Percentiles rank a stretch among this genome's conserved stretches.
Conservation (phyloP, 768 basidiomycete species). For the Amanita rubescens region DNA sequence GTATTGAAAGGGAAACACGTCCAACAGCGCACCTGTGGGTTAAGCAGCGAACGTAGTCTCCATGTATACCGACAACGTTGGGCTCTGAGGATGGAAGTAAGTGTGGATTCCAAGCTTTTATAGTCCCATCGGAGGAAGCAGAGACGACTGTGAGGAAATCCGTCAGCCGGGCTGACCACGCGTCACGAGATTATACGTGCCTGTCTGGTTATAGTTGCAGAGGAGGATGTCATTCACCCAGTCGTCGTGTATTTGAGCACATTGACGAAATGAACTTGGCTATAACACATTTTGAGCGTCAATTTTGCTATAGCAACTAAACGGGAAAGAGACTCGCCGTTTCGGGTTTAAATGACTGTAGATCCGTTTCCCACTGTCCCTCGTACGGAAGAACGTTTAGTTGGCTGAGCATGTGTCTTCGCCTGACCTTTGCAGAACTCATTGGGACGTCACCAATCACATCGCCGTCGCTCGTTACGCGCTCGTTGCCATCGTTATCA, state of each 20-base stretch:
- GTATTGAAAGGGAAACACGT: background rate
- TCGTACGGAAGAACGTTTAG: constrained; percentile 50
- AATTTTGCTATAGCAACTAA: background rate
- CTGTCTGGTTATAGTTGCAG: constrained; percentile 86
- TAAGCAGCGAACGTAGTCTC: constrained; percentile 83
- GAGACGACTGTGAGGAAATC: constrained; percentile 57
- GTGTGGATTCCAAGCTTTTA: constrained; percentile 93
- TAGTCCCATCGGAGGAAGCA: constrained; percentile 91
- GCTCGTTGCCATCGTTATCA: constrained; percentile 51
- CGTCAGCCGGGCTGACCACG: constrained; percentile 6
- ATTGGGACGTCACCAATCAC: constrained; percentile 62
- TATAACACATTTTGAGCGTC: constrained; percentile 20
- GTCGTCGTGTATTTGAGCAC: constrained; percentile 83
- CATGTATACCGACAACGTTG: constrained; percentile 60
- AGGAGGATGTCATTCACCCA: constrained; percentile 96
- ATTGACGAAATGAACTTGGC: constrained; percentile 74
- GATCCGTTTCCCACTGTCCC: constrained; percentile 74
- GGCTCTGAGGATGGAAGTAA: constrained; percentile 51
- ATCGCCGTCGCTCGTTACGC: constrained; percentile 59
- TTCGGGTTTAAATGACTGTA: constrained; percentile 38
- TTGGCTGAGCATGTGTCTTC: constrained; percentile 29
- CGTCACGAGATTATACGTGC: constrained; percentile 29
- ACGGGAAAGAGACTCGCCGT: constrained; percentile 32
- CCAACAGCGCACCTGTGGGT: constrained; percentile 46
- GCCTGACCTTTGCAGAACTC: constrained; percentile 16